phyloP scores from a whole-genome alignment of 148 eudicot species.

The Chenopodium album region DNA sequence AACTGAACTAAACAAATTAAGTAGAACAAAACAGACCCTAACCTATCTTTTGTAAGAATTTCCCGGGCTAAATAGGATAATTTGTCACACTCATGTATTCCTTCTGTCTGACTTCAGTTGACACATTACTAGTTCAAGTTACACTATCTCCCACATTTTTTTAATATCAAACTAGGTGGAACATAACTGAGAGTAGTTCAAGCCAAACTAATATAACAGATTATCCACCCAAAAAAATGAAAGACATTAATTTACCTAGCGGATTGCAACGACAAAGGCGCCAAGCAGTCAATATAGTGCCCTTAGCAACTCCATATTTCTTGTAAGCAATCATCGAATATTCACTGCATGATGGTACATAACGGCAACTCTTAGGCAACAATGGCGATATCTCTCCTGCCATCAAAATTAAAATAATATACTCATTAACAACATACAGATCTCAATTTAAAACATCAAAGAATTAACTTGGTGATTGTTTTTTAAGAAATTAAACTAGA shows the following conservation, averaged over 20 bases:
- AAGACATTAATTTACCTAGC: slow-evolving; percentile 44
- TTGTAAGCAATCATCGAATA: slow-evolving; percentile 96
- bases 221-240: not conserved
- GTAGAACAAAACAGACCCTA: no score
- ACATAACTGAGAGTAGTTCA: not conserved
- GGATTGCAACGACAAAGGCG: slow-evolving; percentile 97
- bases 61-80: no score
- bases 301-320: slow-evolving; percentile 84
- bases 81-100: no score
- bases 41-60: no score
- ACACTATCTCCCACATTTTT: no score
- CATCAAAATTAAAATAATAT: not conserved
- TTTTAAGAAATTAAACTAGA: not conserved
- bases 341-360: slow-evolving; percentile 94
- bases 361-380: slow-evolving; percentile 85
- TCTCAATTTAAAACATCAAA: not conserved
- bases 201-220: not conserved
- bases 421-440: not conserved
- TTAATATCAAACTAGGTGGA: no score
- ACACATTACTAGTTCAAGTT: no score
- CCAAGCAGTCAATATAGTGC: slow-evolving; percentile 71
- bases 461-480: not conserved
- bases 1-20: no score
- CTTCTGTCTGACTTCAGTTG: no score
- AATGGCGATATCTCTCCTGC: slow-evolving; percentile 92